These are phyloP conservation scores for Anethum foeniculum DNA, from an alignment of 140 eudicot genomes.

Conservation along the genomic window DNA sequence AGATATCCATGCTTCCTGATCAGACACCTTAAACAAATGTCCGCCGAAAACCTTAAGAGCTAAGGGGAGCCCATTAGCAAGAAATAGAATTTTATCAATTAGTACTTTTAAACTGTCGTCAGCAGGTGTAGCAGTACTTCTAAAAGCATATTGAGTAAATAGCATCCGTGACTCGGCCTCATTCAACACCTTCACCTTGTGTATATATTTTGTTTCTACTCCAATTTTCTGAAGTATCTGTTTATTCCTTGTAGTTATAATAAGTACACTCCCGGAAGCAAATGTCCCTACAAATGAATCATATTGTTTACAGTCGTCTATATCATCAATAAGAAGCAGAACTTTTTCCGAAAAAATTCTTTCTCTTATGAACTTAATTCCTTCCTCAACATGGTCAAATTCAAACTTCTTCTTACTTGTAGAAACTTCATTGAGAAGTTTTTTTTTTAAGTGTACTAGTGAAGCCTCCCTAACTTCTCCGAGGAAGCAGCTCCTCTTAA, in stretches of 20 bases:
- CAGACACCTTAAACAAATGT: background rate
- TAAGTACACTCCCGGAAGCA: too few species aligned
- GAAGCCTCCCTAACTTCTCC: background rate
- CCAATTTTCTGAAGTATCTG: too few species aligned
- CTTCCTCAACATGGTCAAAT: background rate
- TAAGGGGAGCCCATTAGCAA: background rate
- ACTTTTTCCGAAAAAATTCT: too few species aligned
- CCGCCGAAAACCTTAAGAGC: background rate
- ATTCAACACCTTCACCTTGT: too few species aligned
- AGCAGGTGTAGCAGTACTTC: too few species aligned
- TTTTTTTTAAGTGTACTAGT: background rate
- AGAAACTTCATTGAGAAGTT: background rate
- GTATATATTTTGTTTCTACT: too few species aligned
- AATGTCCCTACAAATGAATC: too few species aligned
- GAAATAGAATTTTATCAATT: background rate
- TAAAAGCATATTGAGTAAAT: background rate
- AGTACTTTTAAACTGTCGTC: background rate
- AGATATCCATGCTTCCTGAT: background rate
- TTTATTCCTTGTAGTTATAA: background rate
- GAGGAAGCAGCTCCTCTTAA: background rate
- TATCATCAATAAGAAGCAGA: too few species aligned
- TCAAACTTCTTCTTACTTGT: background rate
- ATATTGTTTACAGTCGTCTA: too few species aligned
- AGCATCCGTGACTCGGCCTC: too few species aligned
- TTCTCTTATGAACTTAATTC: background rate